Evolutionary conservation across 345 rosid genomes (phyloP).

Genomic region (Eucalyptus dawsonii): DNA sequence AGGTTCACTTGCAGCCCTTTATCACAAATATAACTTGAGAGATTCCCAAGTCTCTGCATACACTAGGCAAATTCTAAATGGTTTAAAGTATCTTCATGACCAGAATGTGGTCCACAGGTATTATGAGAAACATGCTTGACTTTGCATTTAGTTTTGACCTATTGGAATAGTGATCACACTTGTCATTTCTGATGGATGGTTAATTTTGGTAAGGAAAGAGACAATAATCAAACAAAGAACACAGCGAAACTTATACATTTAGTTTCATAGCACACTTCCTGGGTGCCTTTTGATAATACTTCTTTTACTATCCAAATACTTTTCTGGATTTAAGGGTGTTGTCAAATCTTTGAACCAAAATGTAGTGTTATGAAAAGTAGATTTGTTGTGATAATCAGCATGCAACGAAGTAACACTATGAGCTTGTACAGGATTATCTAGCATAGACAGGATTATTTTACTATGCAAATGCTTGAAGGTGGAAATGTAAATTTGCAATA

Average conservation of each 20-base stretch:
- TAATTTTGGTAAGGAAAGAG: background rate
- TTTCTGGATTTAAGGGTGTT: background rate
- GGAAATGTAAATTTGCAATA: background rate
- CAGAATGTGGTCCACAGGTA: slow-evolving; percentile 39
- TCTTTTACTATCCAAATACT: background rate
- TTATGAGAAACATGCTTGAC: background rate
- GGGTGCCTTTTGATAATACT: background rate
- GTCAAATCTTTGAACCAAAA: background rate
- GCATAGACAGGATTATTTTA: background rate
- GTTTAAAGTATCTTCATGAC: slow-evolving; percentile 77
- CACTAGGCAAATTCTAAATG: slow-evolving; percentile 70
- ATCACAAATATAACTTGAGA: slow-evolving; percentile 36
- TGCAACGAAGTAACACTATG: background rate
- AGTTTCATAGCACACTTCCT: background rate
- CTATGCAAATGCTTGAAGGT: background rate
- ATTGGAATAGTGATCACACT: background rate
- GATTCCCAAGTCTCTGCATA: slow-evolving; percentile 62
- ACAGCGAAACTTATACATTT: background rate
- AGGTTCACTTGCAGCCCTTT: slow-evolving; percentile 65
- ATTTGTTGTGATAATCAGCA: background rate
- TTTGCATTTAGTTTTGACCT: background rate
- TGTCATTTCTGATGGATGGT: background rate
- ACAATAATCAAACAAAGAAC: background rate
- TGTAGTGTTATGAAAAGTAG: background rate
- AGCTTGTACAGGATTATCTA: background rate